Conservation (phyloP, 805 yeast genomes). For the Scheffersomyces stipitis region DNA sequence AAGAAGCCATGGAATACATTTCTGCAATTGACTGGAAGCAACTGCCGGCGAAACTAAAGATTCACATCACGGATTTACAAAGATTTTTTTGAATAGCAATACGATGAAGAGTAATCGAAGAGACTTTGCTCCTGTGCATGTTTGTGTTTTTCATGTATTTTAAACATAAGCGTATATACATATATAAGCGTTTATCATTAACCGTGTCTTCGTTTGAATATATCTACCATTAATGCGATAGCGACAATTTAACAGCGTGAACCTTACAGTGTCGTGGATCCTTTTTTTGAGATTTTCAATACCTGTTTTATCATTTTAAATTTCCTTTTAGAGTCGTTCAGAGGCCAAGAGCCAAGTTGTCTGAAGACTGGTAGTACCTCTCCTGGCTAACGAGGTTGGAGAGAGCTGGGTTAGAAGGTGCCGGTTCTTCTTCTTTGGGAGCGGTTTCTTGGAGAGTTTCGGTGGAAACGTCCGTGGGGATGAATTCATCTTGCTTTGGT, state of each 20-base stretch:
- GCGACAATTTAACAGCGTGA: not conserved
- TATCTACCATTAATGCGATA: not conserved
- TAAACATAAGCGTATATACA: not conserved
- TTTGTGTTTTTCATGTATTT: not conserved
- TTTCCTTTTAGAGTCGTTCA: constrained; percentile 3
- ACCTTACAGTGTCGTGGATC: not conserved
- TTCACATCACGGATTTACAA: too few relatives aligned
- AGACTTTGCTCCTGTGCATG: too few relatives aligned
- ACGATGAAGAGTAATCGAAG: too few relatives aligned
- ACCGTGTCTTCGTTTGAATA: not conserved
- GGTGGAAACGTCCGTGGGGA: constrained; percentile 6
- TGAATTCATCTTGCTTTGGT: constrained; percentile 4
- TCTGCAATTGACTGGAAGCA: constrained; percentile 17
- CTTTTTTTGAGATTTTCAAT: too few relatives aligned
- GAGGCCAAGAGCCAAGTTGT: constrained; percentile 23
- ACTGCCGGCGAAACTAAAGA: constrained; percentile 7
- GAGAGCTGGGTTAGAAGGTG: constrained; percentile 9
- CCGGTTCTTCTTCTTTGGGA: constrained; percentile 5
- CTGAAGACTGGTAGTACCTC: constrained; percentile 25
- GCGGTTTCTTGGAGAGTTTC: constrained; percentile 2
- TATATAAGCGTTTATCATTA: too few relatives aligned
- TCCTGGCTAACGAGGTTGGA: constrained; percentile 16
- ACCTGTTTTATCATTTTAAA: not conserved
- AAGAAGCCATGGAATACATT: constrained; percentile 2
- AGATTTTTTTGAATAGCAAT: too few relatives aligned